Conservation (phyloP, 352 stramenopile species). For the Pythium biforme region DNA sequence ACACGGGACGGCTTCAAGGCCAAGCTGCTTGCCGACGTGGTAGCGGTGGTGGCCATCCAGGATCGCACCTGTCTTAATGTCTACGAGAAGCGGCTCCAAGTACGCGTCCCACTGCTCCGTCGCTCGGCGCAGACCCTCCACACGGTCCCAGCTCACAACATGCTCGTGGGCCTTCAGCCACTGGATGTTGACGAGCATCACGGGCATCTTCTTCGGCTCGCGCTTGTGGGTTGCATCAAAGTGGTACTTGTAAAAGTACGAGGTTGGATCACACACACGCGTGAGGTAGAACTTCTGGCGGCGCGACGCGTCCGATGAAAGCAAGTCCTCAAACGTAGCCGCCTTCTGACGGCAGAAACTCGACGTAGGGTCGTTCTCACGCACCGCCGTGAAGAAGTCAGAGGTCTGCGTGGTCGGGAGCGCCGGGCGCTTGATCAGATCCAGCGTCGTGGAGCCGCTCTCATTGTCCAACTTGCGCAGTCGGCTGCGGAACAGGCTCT, state of each 20-base stretch:
- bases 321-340: slow-evolving; percentile 76
- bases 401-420: slow-evolving; percentile 42
- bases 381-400: slow-evolving; percentile 80
- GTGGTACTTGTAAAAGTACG: slow-evolving; percentile 90
- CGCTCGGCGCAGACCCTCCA: slow-evolving; percentile 74
- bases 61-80: slow-evolving; percentile 69
- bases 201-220: slow-evolving; percentile 55
- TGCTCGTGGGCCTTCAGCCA: slow-evolving; percentile 87
- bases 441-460: slow-evolving; percentile 50
- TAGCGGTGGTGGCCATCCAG: slow-evolving; percentile 85
- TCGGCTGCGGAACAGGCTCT: slow-evolving; percentile 70
- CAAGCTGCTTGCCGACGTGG: slow-evolving; percentile 71
- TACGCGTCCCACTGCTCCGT: slow-evolving; percentile 81
- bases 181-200: slow-evolving; percentile 55
- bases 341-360: slow-evolving; percentile 76
- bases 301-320: slow-evolving; percentile 55
- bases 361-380: slow-evolving; percentile 78
- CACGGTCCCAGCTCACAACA: slow-evolving; percentile 82
- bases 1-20: slow-evolving; percentile 63
- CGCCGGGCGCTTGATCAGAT: slow-evolving; percentile 66
- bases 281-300: slow-evolving; percentile 83
- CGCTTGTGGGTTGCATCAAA: slow-evolving; percentile 70
- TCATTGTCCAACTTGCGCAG: slow-evolving; percentile 58
- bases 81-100: slow-evolving; percentile 80
- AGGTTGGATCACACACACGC: slow-evolving; percentile 83